Base-by-base conservation (phyloP, 108 stramenopile genomes). In the Mayamaea pseudoterrestris region DNA sequence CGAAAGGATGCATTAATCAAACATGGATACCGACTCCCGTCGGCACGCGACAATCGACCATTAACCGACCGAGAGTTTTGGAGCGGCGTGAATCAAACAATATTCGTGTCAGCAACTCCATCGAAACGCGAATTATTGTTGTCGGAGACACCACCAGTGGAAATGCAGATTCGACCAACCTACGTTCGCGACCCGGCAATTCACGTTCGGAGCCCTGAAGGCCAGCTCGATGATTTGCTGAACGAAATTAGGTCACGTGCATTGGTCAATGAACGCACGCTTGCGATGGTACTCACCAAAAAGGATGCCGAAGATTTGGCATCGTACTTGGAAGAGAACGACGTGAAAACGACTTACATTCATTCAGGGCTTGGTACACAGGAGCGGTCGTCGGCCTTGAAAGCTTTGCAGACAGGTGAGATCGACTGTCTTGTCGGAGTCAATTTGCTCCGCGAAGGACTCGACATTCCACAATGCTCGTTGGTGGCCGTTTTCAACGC, bases 101-200 rank as follows among this genome's bases (percentile, higher is more conserved):
- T 89, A 9, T 83, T 89, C 46, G 74, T 83, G 4, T 69, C 73
- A 16, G 86, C 86, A 12, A 89, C 86, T 27, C 86, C 86, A 0
- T 54, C 59, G 9, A 51, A 47, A 44, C 53, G 66, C 21, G 78
- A 83, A 40, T 41, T 73, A 31, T 52, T 65, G 5, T 44, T 69
- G 21, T 28, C 43, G 35, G 51, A 58, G 0, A 55, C 22, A 22
- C 35, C 35, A 9, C 71, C 62, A 12, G 66, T 76, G 3, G 74
- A 78, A 23, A 82, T 82, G 71, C 49, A 76, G 16, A 83, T 87
- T 27, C 72, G 85, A 32, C 85, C 85, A 18, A 87, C 85, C 0
- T 71, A 55, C 40, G 76, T 87, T 24, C 59, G 66, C 40, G 85
- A 87, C 54, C 85, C 85, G 21, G 54, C 42, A 2, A 71, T 81